Percentiles rank a stretch among this genome's conserved stretches.
Evolutionary conservation across 1,139 yeast genomes (phyloP).

Genomic region (Pichia sp.): DNA sequence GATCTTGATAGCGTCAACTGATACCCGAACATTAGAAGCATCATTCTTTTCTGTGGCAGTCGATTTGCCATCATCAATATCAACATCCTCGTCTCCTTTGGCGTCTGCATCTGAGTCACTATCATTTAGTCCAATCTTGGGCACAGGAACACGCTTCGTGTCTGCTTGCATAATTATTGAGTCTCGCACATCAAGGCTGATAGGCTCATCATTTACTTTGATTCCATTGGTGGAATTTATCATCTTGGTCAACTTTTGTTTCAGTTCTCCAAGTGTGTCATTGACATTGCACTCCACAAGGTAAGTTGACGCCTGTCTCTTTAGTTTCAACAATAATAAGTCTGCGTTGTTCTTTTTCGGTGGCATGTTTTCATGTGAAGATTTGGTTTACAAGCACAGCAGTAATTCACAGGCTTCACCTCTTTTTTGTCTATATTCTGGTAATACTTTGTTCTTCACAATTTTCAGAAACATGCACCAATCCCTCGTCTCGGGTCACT

Average conservation of each 20-base stretch:
- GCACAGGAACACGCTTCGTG: conserved; percentile 32
- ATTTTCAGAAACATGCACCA: not conserved
- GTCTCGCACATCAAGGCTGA: conserved; percentile 16
- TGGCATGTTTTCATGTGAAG: conserved; percentile 19
- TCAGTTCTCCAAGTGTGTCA: conserved; percentile 34
- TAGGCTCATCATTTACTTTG: conserved; percentile 20
- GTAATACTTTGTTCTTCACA: not conserved
- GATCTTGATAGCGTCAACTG: conserved; percentile 9
- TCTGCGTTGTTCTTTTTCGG: conserved; percentile 20
- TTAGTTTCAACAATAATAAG: conserved; percentile 24
- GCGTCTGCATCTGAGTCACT: conserved; percentile 30
- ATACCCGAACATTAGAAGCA: not conserved
- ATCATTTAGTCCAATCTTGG: conserved; percentile 31
- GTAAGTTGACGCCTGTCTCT: conserved; percentile 38
- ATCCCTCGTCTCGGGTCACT: not conserved
- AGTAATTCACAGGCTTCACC: no score
- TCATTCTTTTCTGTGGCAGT: conserved; percentile 14
- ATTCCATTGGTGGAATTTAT: conserved; percentile 50
- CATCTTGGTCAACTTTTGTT: conserved; percentile 34
- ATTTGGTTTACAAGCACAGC: no score
- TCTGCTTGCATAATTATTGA: not conserved
- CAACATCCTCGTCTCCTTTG: conserved; percentile 17
- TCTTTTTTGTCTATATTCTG: no score
- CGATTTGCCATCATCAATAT: conserved; percentile 13
- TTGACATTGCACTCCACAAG: conserved; percentile 37